Evolutionary conservation across 306 rosid genomes (phyloP).

Genomic region (Hippophae tibetana): DNA sequence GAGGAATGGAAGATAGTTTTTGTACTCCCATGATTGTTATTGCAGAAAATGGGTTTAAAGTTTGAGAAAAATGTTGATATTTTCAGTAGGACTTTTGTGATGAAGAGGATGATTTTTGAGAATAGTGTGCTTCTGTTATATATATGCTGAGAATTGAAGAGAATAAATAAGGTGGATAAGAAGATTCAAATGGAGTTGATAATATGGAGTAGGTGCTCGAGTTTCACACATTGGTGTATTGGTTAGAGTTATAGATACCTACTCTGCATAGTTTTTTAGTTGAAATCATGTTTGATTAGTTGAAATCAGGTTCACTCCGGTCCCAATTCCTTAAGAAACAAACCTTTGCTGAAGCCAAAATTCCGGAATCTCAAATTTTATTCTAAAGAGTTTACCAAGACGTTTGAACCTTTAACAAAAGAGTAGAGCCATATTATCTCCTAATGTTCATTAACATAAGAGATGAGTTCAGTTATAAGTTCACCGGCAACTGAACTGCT

Average conservation of each 20-base stretch:
- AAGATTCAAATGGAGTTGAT: conserved; percentile 33
- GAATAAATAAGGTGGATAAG: neutral
- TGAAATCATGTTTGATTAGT: neutral
- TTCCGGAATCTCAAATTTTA: too few relatives aligned
- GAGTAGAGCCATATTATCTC: neutral
- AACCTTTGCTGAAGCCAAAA: too few relatives aligned
- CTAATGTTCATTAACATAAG: neutral
- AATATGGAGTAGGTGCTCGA: conserved; percentile 35
- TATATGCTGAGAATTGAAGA: neutral
- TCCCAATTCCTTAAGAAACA: too few relatives aligned
- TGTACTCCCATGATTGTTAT: conserved; percentile 22
- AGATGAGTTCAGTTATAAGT: conserved; percentile 33
- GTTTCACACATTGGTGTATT: conserved; percentile 17
- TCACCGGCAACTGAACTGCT: conserved; percentile 28
- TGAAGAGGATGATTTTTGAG: neutral
- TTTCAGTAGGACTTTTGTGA: neutral
- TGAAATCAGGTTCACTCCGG: too few relatives aligned
- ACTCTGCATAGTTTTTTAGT: neutral
- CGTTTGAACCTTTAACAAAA: too few relatives aligned
- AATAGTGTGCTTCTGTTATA: conserved; percentile 1
- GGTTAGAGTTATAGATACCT: conserved; percentile 20
- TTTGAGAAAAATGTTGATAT: neutral
- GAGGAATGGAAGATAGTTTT: neutral
- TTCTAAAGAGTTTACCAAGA: too few relatives aligned
- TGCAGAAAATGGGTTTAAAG: neutral